Base-by-base conservation (phyloP, 1,139 yeast species). In the Trichomonascaceae sp. region DNA sequence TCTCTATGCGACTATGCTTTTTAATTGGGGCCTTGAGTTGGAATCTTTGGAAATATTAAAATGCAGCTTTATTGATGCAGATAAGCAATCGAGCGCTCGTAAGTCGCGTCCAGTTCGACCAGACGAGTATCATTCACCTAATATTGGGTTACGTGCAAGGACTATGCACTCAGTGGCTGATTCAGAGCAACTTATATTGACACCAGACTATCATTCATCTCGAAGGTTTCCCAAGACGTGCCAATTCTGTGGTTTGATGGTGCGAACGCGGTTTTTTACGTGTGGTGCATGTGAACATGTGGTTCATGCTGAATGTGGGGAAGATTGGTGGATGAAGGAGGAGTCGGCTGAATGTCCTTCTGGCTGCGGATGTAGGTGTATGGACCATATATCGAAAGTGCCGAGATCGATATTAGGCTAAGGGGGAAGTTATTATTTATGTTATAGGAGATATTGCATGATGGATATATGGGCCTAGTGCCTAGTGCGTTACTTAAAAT, bases 281-380 rank as follows among this genome's bases (percentile, higher is more conserved):
- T 91, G 98, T 65, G 76, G 81, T 6, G 74, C 73, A 45, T 91
- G 98, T 70, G 87, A 83, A 59, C 97, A 91, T 70, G 74, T 87
- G 1, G 66, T 86, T 60, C 98, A 91, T 66, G 79, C 87, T 1
- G 74, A 76, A 39, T 91, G 98, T 73, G 95, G 96, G 0, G 70
- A 76, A 13, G 78, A 78, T 53, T 91, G 98, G 98, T 90, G 96
- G 91, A 52, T 50, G 7, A 71, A 70, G 15, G 72, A 68, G 0
- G 76, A 74, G 2, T 72, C 70, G n/a, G 63, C 63, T 46, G 89
- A 85, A 62, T 91, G 98, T 69, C 85, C 96, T 0, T 81, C 89
- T 56, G 98, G 97, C 0, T 91, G 98, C 71, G 96, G 96, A 0
- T 91, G 98, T 49, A 24, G 51, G 46, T 59, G 65, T 47, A 43